phyloP scores from a whole-genome alignment of 495 filamentous ascomycete genomes.

The Podospora comata region DNA sequence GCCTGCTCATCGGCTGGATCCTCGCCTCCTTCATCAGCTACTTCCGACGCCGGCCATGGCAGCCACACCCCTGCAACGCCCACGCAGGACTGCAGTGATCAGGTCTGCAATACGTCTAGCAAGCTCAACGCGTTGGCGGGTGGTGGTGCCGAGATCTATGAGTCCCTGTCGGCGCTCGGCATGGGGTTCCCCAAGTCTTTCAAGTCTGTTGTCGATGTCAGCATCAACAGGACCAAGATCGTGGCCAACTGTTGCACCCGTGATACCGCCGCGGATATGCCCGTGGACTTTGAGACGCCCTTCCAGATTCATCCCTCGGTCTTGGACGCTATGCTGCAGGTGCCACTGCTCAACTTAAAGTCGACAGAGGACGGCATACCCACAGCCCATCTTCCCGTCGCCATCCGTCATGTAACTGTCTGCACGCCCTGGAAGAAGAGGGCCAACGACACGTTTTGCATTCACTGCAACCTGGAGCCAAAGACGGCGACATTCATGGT shows the following conservation, averaged over 20 bases:
- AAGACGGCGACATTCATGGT: constrained; percentile 29
- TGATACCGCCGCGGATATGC: constrained; percentile 50
- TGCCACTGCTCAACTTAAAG: constrained; percentile 30
- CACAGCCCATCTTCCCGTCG: constrained; percentile 28
- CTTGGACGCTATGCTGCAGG: constrained; percentile 46
- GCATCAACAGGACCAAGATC: constrained; percentile 29
- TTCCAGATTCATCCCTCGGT: constrained; percentile 47
- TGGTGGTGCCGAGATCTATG: constrained; percentile 19
- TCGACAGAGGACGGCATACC: constrained; percentile 5
- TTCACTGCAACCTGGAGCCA: constrained; percentile 29
- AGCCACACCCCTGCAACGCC: constrained; percentile 18
- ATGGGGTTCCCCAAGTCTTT: constrained; percentile 39
- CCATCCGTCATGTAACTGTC: constrained; percentile 31
- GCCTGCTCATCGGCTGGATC: constrained; percentile 13
- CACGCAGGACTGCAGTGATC: constrained; percentile 11
- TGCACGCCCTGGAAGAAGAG: constrained; percentile 28
- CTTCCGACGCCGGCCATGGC: constrained; percentile 20
- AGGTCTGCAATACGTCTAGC: constrained; percentile 7
- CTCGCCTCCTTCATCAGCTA: constrained; percentile 18
- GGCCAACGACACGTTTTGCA: constrained; percentile 30
- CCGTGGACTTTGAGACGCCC: constrained; percentile 41
- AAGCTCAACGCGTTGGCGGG: constrained; percentile 12
- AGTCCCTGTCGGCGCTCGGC: constrained; percentile 24
- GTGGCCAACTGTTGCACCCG: constrained; percentile 39
- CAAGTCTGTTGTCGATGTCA: constrained; percentile 38